These are phyloP conservation scores for Sporisorium sorghi DNA, from an alignment of 1,284 basidiomycete genomes.

Conservation along the genomic window DNA sequence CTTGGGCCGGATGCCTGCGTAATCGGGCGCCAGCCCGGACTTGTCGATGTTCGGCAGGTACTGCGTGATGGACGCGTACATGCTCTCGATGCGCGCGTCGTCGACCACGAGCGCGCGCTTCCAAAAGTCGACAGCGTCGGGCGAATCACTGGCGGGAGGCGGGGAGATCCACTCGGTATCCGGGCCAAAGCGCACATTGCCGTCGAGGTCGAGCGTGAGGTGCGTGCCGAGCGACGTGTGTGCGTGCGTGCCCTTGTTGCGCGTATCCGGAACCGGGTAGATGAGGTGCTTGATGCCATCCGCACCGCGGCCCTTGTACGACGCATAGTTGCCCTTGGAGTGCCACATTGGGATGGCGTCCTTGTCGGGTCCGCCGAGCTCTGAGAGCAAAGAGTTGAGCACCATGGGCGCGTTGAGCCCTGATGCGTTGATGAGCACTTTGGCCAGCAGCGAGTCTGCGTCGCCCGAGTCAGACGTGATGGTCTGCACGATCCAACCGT, in stretches of 20 bases:
- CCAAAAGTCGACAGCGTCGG: conserved; percentile 56
- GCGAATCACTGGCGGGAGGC: not conserved
- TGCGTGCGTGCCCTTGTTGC: conserved; percentile 50
- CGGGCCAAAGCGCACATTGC: conserved; percentile 90
- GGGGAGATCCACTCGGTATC: conserved; percentile 85
- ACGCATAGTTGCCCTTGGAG: conserved; percentile 66
- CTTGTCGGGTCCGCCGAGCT: conserved; percentile 20
- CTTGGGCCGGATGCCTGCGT: conserved; percentile 92
- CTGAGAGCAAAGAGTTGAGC: conserved; percentile 57
- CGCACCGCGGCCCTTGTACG: conserved; percentile 59
- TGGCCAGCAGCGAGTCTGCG: conserved; percentile 81
- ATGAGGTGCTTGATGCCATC: conserved; percentile 57
- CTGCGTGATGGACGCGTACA: conserved; percentile 59
- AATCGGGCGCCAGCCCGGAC: conserved; percentile 83
- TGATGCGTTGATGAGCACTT: conserved; percentile 86
- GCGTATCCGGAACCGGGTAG: conserved; percentile 63
- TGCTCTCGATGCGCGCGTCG: conserved; percentile 54
- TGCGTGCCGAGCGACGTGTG: conserved; percentile 66
- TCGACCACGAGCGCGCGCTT: conserved; percentile 41
- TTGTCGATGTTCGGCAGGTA: conserved; percentile 81
- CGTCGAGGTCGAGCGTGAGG: conserved; percentile 79
- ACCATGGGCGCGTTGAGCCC: conserved; percentile 76
- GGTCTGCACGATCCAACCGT: conserved; percentile 75
- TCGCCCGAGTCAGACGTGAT: conserved; percentile 56
- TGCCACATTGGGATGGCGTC: conserved; percentile 59